Evolutionary conservation across 2,329 filamentous ascomycete species (phyloP).

Genomic region (Xylaria sp.): DNA sequence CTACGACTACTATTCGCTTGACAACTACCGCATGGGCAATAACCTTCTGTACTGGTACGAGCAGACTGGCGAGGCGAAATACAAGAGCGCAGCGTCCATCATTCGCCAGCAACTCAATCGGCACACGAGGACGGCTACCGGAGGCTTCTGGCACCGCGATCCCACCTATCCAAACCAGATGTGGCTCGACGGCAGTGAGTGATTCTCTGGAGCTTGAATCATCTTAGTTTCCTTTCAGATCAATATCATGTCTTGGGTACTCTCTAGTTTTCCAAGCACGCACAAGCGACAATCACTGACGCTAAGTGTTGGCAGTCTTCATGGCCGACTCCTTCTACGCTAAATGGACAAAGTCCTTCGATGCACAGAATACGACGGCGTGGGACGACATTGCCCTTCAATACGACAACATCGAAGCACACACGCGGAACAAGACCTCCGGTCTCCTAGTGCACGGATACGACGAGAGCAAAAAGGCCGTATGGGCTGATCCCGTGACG

Average conservation of each 20-base stretch:
- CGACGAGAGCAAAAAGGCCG: conserved; percentile 57
- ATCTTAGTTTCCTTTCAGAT: neutral
- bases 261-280: neutral
- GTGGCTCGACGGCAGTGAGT: conserved; percentile 64
- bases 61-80: conserved; percentile 59
- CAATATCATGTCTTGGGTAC: neutral
- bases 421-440: conserved; percentile 53
- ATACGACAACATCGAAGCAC: conserved; percentile 56
- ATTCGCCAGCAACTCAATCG: conserved; percentile 59
- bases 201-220: too few species aligned
- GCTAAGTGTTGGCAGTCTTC: conserved; percentile 48
- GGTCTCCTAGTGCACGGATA: conserved; percentile 64
- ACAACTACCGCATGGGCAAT: conserved; percentile 65
- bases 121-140: conserved; percentile 61
- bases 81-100: conserved; percentile 59
- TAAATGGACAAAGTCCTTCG: conserved; percentile 54
- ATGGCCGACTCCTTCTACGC: conserved; percentile 61
- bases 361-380: conserved; percentile 53
- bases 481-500: conserved; percentile 60
- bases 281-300: neutral
- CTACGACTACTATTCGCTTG: conserved; percentile 60
- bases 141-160: conserved; percentile 66
- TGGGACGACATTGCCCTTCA: conserved; percentile 58
- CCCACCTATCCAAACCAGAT: conserved; percentile 57
- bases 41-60: conserved; percentile 63